A percentile compares a stretch with the other conserved stretches of the same genome.
These are phyloP conservation scores for Colletotrichum sansevieriae DNA, from an alignment of 2,329 filamentous ascomycete genomes.

Conservation along the genomic window DNA sequence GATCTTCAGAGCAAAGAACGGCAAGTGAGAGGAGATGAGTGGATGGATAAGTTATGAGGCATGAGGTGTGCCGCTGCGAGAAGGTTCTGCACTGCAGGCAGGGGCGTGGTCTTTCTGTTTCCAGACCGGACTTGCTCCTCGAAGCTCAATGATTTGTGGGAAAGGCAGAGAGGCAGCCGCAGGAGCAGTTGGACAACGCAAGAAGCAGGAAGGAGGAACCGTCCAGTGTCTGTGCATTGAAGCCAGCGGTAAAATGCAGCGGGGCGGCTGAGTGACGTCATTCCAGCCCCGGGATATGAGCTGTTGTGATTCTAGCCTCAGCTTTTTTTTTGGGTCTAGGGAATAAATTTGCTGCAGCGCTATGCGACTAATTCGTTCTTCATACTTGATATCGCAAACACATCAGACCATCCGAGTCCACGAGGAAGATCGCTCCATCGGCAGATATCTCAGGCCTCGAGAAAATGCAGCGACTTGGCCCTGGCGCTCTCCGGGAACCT, in stretches of 20 bases:
- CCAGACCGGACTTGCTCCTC: too few species aligned
- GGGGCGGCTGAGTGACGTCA: conserved; percentile 30
- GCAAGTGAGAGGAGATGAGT: not conserved
- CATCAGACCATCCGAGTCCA: not conserved
- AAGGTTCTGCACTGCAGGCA: not conserved
- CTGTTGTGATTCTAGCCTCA: conserved; percentile 30
- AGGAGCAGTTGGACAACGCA: too few species aligned
- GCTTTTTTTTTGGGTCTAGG: too few species aligned
- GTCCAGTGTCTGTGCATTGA: conserved; percentile 16
- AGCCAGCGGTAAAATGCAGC: conserved; percentile 17
- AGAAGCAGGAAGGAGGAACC: not conserved
- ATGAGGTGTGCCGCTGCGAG: not conserved
- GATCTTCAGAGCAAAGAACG: conserved; percentile 16
- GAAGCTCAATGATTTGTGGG: too few species aligned
- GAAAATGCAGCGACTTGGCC: not conserved
- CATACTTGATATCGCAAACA: not conserved
- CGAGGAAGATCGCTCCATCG: not conserved
- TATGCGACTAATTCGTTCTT: not conserved
- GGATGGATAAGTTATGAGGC: not conserved
- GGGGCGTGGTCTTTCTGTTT: not conserved
- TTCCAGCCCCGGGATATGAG: conserved; percentile 20
- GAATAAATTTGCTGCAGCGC: not conserved
- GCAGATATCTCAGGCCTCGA: too few species aligned
- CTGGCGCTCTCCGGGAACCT: not conserved
- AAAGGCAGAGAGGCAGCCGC: too few species aligned